Evolutionary conservation across 129 eudicot genomes (phyloP), one percentile per base, ranked within the genome.

Genomic region (Ambrosia artemisiifolia): DNA sequence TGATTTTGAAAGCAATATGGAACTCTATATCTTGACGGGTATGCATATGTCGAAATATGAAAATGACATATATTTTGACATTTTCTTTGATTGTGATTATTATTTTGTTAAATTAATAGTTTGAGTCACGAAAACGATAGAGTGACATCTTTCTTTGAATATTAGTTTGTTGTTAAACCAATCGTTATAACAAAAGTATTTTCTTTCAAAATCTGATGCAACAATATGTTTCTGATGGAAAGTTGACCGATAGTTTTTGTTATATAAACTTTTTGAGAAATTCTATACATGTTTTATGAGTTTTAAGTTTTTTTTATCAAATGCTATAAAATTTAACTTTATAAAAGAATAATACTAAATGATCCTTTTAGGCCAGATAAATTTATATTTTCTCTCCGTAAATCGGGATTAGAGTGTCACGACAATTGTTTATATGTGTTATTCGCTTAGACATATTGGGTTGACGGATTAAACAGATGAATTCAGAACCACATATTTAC

Each of bases 141-240:
- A 43, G 11, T 63, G 78, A 48, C 24, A 20, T 73, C 49, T 20
- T 18, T 63, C 68, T 42, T 46, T 61, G 60, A 61, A 61, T 32
- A 47, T 34, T 47, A 35, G 11, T 12, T 4, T 12, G 40, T 10
- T 20, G n/a, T 9, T 30, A 30, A 30, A 59, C 5, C 64, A 30
- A 12, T 12, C 6, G 63, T 55, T 55, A 1, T 55, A 17, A 20
- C 6, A 53, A 54, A 54, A 6, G 5, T 54, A 18, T 18, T 1
- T 18, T 6, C 20, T 53, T 53, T 53, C 60, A 53, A 17, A 18
- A n/a, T n/a, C n/a, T n/a, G n/a, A n/a, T n/a, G n/a, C n/a, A n/a
- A n/a, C n/a, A 53, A 17, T 18, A 53, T 18, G 12, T 53, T 6
- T 53, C 11, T 11, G 28, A 53, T 53, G 60, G 60, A 30, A 53